Conservation (phyloP, 495 filamentous ascomycete genomes). For the Parathielavia hyrcaniae region DNA sequence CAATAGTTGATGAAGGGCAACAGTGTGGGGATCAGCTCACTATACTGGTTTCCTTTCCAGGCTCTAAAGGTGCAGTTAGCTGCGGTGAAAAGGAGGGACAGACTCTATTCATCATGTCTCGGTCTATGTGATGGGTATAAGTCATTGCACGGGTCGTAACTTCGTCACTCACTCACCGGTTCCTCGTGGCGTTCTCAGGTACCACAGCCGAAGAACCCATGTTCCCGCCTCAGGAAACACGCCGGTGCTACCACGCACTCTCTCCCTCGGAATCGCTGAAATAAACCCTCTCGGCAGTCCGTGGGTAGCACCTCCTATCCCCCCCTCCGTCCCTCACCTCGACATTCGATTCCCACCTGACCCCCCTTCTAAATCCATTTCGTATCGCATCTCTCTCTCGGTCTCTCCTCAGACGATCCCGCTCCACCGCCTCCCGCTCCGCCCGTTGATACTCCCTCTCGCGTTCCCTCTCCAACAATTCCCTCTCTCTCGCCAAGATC, state of each 20-base stretch:
- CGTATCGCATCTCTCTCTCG: background rate
- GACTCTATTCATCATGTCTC: background rate
- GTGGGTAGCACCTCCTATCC: background rate
- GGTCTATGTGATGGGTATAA: background rate
- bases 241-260: background rate
- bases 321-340: background rate
- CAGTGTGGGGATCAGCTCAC: no score
- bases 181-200: no score
- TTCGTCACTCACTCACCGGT: no score
- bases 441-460: background rate
- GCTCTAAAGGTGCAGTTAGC: no score
- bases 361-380: background rate
- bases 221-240: no score
- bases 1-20: no score
- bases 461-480: background rate
- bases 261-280: slow-evolving; percentile 7
- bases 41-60: no score
- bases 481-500: slow-evolving; percentile 3
- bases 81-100: background rate
- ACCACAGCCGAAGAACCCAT: no score
- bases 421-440: background rate
- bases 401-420: background rate
- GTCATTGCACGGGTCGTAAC: no score
- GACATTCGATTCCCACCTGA: background rate
- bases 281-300: background rate